Conservation (phyloP, 805 yeast genomes). For the Zygoascus biomembranicola region DNA sequence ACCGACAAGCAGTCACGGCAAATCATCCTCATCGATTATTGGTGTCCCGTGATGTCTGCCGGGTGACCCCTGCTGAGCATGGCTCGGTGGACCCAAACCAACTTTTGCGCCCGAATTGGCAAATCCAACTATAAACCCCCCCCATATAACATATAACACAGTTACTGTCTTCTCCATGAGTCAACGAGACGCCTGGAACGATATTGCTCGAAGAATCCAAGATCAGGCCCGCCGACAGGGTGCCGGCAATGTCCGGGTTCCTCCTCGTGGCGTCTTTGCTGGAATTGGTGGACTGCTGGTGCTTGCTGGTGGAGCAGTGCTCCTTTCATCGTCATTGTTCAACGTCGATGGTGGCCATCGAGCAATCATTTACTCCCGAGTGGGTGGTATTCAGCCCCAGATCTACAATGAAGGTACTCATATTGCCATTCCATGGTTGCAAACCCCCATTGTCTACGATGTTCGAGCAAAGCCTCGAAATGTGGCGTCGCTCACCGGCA, state of each 20-base stretch:
- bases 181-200: conserved; percentile 16
- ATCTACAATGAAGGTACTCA: conserved; percentile 94
- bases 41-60: no score
- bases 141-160: background rate
- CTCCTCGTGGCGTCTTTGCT: conserved; percentile 49
- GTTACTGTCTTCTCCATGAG: conserved; percentile 6
- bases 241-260: conserved; percentile 27
- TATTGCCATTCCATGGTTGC: conserved; percentile 87
- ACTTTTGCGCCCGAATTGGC: no score
- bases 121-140: no score
- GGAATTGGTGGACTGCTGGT: conserved; percentile 56
- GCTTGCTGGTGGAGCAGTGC: conserved; percentile 49
- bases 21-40: no score
- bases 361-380: conserved; percentile 86
- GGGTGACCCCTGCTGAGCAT: no score
- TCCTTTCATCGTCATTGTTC: conserved; percentile 51
- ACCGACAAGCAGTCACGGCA: background rate
- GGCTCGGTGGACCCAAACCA: no score
- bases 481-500: conserved; percentile 92
- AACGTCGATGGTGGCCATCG: conserved; percentile 99
- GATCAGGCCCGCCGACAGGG: conserved; percentile 13
- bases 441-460: conserved; percentile 85
- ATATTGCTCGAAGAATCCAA: conserved; percentile 17
- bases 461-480: conserved; percentile 96
- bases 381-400: conserved; percentile 73